These are phyloP conservation scores for Eudorina sp. DNA, from an alignment of 139 green algal species.

Conservation along the genomic window DNA sequence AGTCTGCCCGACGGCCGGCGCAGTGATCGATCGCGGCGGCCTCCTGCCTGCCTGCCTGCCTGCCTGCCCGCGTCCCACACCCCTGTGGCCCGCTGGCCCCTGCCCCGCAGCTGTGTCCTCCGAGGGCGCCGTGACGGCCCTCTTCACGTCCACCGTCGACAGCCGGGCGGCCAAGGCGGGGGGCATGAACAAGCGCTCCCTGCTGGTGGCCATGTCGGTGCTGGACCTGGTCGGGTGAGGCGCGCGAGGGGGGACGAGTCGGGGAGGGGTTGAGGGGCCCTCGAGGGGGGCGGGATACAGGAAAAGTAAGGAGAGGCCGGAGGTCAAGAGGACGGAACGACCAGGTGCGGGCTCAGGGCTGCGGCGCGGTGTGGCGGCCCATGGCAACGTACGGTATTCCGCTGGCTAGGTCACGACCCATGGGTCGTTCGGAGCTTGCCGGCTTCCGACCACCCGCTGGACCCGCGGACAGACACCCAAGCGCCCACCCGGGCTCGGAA, in stretches of 20 bases:
- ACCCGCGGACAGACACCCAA: too few relatives aligned
- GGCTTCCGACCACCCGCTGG: too few relatives aligned
- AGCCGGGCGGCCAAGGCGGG: not conserved
- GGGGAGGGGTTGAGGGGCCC: not conserved
- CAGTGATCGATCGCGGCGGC: too few relatives aligned
- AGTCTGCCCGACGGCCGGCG: too few relatives aligned
- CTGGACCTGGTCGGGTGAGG: conserved; percentile 57
- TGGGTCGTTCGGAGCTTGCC: too few relatives aligned
- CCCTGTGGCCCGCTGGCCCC: not conserved
- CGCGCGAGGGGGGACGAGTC: not conserved
- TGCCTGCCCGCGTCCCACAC: too few relatives aligned
- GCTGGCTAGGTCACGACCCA: too few relatives aligned
- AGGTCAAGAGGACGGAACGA: not conserved
- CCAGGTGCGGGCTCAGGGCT: too few relatives aligned
- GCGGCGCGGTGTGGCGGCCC: too few relatives aligned
- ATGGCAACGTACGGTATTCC: too few relatives aligned
- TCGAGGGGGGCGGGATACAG: not conserved
- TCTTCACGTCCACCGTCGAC: conserved; percentile 14
- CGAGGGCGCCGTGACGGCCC: conserved; percentile 21
- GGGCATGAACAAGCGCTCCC: conserved; percentile 40
- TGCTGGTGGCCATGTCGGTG: conserved; percentile 49
- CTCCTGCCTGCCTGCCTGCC: too few relatives aligned
- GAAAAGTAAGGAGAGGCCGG: not conserved
- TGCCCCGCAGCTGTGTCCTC: not conserved
- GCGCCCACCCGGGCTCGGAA: too few relatives aligned